Conservation (phyloP, 768 basidiomycete species). For the Agaricus blazei region DNA sequence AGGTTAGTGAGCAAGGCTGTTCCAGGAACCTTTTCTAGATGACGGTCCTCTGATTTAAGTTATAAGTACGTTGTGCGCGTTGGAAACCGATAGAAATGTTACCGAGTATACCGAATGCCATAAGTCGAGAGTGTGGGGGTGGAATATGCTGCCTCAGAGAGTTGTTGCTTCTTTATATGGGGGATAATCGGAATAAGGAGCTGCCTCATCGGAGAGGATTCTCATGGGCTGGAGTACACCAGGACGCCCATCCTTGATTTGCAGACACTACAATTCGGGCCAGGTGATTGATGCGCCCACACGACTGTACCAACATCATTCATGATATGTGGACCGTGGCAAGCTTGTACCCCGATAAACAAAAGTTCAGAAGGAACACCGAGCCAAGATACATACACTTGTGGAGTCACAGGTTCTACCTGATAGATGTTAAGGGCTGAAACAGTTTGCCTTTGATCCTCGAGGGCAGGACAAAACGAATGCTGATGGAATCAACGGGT, state of each 20-base stretch:
- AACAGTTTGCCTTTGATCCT: background rate
- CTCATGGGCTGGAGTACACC: too few species aligned
- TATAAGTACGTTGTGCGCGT: background rate
- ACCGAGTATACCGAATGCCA: conserved; percentile 36
- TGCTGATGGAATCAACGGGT: background rate
- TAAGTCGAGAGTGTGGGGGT: conserved; percentile 5
- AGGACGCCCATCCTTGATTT: too few species aligned
- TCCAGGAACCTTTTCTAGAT: conserved; percentile 32
- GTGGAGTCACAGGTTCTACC: background rate
- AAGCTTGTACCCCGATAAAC: too few species aligned
- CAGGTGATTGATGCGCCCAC: too few species aligned
- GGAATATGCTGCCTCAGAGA: background rate
- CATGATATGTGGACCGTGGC: too few species aligned
- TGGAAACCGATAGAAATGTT: conserved; percentile 1
- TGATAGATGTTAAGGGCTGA: background rate
- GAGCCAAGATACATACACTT: background rate
- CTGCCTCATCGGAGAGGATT: too few species aligned
- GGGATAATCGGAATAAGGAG: too few species aligned
- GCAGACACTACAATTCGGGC: too few species aligned
- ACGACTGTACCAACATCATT: too few species aligned
- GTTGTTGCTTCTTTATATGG: too few species aligned
- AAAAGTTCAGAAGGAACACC: too few species aligned
- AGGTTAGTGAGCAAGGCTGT: conserved; percentile 36
- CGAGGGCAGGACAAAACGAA: background rate
- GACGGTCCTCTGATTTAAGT: conserved; percentile 26